These are phyloP conservation scores for Hypoxylon sp. DNA, from an alignment of 2,329 filamentous ascomycete species.

Conservation along the genomic window DNA sequence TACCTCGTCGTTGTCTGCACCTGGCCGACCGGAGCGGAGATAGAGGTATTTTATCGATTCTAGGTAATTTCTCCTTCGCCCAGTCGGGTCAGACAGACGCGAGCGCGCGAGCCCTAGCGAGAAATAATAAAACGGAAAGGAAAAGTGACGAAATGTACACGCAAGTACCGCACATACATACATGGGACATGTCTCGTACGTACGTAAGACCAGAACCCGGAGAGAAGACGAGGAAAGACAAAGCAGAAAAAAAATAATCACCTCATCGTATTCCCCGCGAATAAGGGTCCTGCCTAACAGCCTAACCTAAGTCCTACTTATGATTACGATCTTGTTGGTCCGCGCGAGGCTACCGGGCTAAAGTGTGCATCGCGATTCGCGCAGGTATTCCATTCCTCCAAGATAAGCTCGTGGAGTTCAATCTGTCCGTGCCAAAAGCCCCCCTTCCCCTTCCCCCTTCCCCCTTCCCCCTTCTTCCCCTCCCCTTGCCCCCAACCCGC, in stretches of 20 bases:
- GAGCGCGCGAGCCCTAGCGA: background rate
- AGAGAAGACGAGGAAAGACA: background rate
- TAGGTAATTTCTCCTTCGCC: slow-evolving; percentile 4
- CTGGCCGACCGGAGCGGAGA: background rate
- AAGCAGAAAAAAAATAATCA: background rate
- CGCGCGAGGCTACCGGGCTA: slow-evolving; percentile 21
- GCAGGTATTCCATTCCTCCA: slow-evolving; percentile 40
- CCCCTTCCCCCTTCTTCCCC: background rate
- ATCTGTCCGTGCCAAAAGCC: slow-evolving; percentile 11
- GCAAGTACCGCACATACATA: slow-evolving; percentile 19
- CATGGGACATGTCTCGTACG: slow-evolving; percentile 19
- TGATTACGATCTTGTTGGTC: background rate
- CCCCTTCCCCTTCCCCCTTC: slow-evolving; percentile 7
- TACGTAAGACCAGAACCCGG: slow-evolving; percentile 29
- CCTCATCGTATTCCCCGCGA: slow-evolving; percentile 30
- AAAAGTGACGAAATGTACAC: slow-evolving; percentile 24
- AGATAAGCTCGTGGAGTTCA: slow-evolving; percentile 44
- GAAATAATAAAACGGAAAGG: background rate
- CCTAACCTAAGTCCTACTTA: slow-evolving; percentile 20
- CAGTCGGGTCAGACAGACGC: slow-evolving; percentile 5
- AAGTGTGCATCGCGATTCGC: slow-evolving; percentile 35
- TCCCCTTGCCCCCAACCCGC: slow-evolving; percentile 14
- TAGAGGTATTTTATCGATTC: slow-evolving; percentile 25
- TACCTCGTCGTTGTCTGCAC: background rate
- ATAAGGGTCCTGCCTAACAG: slow-evolving; percentile 7